Evolutionary conservation across 176 grass and related monocot genomes (phyloP).

Genomic region (Musa itinerans): DNA sequence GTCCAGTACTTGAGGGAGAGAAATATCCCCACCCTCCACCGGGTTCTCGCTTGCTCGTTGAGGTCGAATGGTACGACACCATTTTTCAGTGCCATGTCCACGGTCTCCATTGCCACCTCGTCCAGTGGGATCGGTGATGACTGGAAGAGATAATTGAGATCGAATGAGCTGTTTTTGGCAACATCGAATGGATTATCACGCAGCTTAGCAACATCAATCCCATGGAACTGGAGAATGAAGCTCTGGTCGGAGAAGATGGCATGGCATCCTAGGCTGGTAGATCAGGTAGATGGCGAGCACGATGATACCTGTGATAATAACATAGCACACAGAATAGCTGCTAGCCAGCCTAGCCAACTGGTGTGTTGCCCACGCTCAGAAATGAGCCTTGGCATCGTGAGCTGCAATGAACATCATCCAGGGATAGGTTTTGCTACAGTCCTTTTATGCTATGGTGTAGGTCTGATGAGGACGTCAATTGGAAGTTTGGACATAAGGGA

Average conservation of each 20-base stretch:
- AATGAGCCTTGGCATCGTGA: not conserved
- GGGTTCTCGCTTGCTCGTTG: constrained; percentile 42
- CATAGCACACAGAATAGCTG: constrained; percentile 40
- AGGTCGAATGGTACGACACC: constrained; percentile 48
- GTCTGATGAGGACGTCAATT: not conserved
- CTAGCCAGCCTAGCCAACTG: constrained; percentile 27
- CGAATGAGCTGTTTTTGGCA: constrained; percentile 25
- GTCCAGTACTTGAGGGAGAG: constrained; percentile 50
- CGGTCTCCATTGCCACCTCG: constrained; percentile 27
- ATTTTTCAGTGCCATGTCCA: constrained; percentile 34
- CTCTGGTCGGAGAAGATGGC: constrained; percentile 50
- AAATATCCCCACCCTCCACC: constrained; percentile 70
- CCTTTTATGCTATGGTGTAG: not conserved
- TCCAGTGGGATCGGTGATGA: constrained; percentile 21
- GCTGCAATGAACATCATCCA: constrained; percentile 5
- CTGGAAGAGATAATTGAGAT: constrained; percentile 33
- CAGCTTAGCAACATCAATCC: constrained; percentile 38
- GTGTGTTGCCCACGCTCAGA: not conserved
- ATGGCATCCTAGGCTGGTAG: constrained; percentile 68
- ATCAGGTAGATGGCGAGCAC: constrained; percentile 69
- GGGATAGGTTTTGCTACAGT: not conserved
- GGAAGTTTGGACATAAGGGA: not conserved
- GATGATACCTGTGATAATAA: constrained; percentile 44
- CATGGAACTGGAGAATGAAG: constrained; percentile 48
- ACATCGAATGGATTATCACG: constrained; percentile 38